phyloP scores from a whole-genome alignment of 495 filamentous ascomycete genomes.

The Cercophora newfieldiana region DNA sequence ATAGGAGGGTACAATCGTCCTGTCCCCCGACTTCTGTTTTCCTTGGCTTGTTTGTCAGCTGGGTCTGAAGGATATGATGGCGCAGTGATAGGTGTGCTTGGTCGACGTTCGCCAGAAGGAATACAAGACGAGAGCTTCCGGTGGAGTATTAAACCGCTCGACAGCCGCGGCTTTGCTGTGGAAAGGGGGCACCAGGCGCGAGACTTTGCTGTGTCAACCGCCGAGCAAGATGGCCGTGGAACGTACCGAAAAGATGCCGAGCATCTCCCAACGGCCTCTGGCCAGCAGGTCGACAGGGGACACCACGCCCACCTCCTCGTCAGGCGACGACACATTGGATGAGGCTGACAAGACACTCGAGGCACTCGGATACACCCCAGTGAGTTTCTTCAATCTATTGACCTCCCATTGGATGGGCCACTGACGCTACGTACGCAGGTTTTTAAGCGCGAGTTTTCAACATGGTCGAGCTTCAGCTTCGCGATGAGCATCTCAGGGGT shows the following conservation, averaged over 20 bases:
- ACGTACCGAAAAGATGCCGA: slow-evolving; percentile 11
- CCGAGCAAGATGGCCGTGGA: neutral
- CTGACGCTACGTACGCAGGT: slow-evolving; percentile 36
- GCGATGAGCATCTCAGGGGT: slow-evolving; percentile 63
- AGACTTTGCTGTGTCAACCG: neutral
- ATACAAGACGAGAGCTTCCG: neutral
- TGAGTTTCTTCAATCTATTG: slow-evolving; percentile 8
- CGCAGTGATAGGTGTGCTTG: neutral
- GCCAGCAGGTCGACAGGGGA: neutral
- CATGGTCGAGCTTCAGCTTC: slow-evolving; percentile 63
- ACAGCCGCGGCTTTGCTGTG: neutral
- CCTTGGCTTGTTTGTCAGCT: neutral
- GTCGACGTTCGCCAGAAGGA: neutral
- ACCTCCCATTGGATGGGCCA: too few relatives aligned
- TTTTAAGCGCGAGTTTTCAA: slow-evolving; percentile 65
- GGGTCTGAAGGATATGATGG: neutral
- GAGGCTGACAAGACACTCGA: slow-evolving; percentile 36
- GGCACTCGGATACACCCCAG: slow-evolving; percentile 37
- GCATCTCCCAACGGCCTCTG: neutral
- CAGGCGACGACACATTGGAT: slow-evolving; percentile 16
- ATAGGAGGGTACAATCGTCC: neutral
- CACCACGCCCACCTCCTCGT: slow-evolving; percentile 2
- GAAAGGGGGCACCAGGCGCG: neutral
- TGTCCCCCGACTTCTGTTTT: neutral
- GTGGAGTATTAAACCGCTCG: neutral